These are phyloP conservation scores for Mycogone perniciosa DNA, from an alignment of 2,329 filamentous ascomycete species.

Conservation along the genomic window DNA sequence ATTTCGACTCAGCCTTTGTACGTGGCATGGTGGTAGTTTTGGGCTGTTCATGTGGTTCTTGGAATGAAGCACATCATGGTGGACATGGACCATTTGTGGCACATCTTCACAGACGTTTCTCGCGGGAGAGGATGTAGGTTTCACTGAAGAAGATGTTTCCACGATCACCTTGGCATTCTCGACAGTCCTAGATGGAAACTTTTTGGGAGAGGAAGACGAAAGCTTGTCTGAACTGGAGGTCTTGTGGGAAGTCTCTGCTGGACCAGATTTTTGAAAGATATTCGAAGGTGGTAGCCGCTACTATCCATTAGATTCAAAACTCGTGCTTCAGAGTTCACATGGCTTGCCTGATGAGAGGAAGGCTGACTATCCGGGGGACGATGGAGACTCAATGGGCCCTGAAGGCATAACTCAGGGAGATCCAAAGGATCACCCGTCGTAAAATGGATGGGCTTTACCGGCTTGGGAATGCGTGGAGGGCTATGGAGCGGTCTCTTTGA, in stretches of 20 bases:
- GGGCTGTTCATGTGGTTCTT: neutral
- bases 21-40: neutral
- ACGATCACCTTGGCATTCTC: neutral
- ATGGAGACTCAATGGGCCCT: neutral
- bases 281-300: neutral
- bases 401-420: conserved; percentile 4
- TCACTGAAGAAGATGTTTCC: neutral
- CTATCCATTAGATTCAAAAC: neutral
- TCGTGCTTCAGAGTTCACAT: too few relatives aligned
- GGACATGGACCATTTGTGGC: neutral
- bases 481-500: conserved; percentile 2
- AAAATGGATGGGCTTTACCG: neutral
- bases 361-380: too few relatives aligned
- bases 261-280: neutral
- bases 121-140: neutral
- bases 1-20: neutral
- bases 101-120: neutral
- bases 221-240: neutral
- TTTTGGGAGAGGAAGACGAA: neutral
- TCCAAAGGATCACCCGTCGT: neutral
- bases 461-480: neutral
- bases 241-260: neutral
- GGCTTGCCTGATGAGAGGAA: too few relatives aligned
- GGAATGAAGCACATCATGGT: neutral
- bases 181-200: neutral